These are phyloP conservation scores for Iris macrosiphon DNA, from an alignment of 106 monocot genomes.

Conservation along the genomic window DNA sequence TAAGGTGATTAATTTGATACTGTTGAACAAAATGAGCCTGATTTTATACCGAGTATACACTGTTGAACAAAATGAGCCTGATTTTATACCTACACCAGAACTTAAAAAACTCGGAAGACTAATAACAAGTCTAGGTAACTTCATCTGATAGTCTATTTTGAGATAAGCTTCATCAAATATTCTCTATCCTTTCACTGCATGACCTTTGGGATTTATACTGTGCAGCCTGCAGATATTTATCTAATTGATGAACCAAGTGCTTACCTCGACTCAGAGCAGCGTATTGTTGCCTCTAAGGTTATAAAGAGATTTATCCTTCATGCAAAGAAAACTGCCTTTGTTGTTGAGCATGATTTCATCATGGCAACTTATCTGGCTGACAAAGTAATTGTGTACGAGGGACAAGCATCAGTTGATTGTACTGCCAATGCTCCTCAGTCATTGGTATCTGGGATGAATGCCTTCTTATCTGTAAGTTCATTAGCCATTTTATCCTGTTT, in stretches of 20 bases:
- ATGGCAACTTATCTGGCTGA: slow-evolving; percentile 99
- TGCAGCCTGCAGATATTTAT: slow-evolving; percentile 98
- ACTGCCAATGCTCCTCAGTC: slow-evolving; percentile 81
- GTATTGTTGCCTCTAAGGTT: slow-evolving; percentile 96
- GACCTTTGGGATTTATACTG: background rate
- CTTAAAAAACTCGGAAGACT: no score
- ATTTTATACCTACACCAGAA: no score
- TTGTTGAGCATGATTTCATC: slow-evolving; percentile 98
- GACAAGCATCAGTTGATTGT: slow-evolving; percentile 83
- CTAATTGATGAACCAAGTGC: slow-evolving; percentile 99
- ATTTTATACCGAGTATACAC: no score
- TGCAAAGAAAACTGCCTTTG: slow-evolving; percentile 98
- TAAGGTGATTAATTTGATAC: no score
- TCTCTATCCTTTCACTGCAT: background rate
- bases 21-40: no score
- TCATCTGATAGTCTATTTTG: no score
- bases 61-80: no score
- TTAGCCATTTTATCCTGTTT: background rate
- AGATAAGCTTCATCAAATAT: background rate
- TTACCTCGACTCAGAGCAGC: slow-evolving; percentile 97
- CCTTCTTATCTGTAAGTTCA: slow-evolving; percentile 86
- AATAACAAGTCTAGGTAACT: no score
- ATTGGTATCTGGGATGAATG: slow-evolving; percentile 93
- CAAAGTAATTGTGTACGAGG: slow-evolving; percentile 95
- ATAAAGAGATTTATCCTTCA: slow-evolving; percentile 99